These are phyloP conservation scores for Torrubiellomyces zombiae DNA, from an alignment of 2,329 filamentous ascomycete species.

Conservation along the genomic window DNA sequence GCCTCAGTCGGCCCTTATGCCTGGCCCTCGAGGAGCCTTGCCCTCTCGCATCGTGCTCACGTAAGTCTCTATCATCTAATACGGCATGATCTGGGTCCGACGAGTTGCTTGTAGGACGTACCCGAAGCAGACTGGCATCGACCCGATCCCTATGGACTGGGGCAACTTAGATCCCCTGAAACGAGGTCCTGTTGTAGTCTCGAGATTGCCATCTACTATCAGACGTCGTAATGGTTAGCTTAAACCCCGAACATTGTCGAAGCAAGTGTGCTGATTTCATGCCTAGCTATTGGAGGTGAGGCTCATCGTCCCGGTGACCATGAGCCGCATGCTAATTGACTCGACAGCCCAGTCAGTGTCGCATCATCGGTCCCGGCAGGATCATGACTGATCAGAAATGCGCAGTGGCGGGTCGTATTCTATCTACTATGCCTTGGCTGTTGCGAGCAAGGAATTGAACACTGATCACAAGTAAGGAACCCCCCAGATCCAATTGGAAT, in stretches of 20 bases:
- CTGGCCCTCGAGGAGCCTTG: constrained; percentile 25
- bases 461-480: constrained; percentile 49
- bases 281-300: constrained; percentile 40
- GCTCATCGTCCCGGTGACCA: constrained; percentile 2
- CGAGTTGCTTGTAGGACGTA: constrained; percentile 44
- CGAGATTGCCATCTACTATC: constrained; percentile 57
- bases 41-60: constrained; percentile 40
- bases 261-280: constrained; percentile 4
- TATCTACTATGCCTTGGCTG: constrained; percentile 84
- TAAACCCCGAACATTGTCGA: too few relatives aligned
- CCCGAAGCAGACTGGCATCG: constrained; percentile 84
- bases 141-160: constrained; percentile 81
- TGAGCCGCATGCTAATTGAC: background rate
- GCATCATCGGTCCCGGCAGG: background rate
- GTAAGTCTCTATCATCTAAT: constrained; percentile 16
- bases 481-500: background rate
- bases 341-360: constrained; percentile 19
- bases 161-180: constrained; percentile 57
- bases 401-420: constrained; percentile 71
- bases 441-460: constrained; percentile 79
- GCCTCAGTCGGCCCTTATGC: constrained; percentile 10
- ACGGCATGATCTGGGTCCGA: background rate
- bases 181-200: constrained; percentile 81
- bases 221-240: constrained; percentile 53
- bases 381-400: constrained; percentile 1